Base-by-base conservation (phyloP, 192 early-diverging fungal species). In the Gonapodya sp. region DNA sequence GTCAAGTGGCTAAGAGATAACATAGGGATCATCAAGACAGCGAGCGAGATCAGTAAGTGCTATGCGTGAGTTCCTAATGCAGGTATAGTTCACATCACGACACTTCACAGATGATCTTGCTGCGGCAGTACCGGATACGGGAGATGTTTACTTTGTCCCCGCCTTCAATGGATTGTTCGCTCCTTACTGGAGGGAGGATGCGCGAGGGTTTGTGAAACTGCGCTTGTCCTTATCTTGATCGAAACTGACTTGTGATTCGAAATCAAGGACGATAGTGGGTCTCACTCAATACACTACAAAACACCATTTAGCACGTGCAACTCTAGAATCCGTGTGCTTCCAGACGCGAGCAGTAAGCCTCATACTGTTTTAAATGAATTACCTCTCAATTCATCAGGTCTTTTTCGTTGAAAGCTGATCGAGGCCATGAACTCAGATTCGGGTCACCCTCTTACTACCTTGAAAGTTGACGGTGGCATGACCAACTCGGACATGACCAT, bases 381-480 rank as follows among this genome's bases (percentile, higher is more conserved):
- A 64, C 46, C 46, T 64, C 46, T 8, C 8, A 64, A 64, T 16
- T n/a, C n/a, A n/a, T n/a, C n/a, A n/a, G n/a, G n/a, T n/a, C n/a
- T n/a, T n/a, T 64, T 64, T 24, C 46, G 24, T 24, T 64, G 16
- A 0, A 36, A 85, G 82, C 91, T 96, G 78, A 84, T 97, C 18
- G 93, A 96, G 14, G 94, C 94, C 72, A 98, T 96, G 94, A 93
- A 95, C 85, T 86, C 87, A 33, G 95, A 95, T 80, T 89, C 89
- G 18, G 89, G 91, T 79, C 83, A 84, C 1, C 90, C 91, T 0
- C 87, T 98, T 78, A 86, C 87, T 31, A 81, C 88, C n/a, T 87
- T 98, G 24, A 92, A 93, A 36, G 96, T 96, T n/a, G 96, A 98
- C 82, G 96, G 96, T n/a, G 96, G 96, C 14, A 85, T 98, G 84